These are phyloP conservation scores for Lentithecium fluviatile DNA, from an alignment of 495 filamentous ascomycete genomes.

Conservation along the genomic window DNA sequence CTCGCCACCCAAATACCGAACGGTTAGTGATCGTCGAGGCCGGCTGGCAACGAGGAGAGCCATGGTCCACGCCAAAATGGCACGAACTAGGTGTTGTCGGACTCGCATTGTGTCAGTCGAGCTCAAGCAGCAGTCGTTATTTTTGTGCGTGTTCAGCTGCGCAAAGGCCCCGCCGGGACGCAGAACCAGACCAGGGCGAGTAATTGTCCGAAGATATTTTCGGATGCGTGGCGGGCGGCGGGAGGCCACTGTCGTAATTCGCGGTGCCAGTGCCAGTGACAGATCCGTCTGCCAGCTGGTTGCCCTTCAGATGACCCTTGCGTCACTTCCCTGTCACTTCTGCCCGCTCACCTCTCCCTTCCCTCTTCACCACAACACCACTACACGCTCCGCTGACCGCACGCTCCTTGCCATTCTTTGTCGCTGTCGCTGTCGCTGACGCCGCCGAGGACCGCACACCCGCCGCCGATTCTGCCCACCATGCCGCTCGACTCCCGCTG, in stretches of 20 bases:
- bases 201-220: too few species aligned
- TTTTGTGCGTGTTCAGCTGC: slow-evolving; percentile 2
- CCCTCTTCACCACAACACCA: slow-evolving; percentile 1
- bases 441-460: slow-evolving; percentile 1
- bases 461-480: background rate
- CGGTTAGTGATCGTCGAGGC: background rate
- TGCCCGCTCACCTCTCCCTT: background rate
- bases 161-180: background rate
- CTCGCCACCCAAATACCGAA: slow-evolving; percentile 4
- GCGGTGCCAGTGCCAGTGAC: too few species aligned
- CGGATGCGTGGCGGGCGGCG: too few species aligned
- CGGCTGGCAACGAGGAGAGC: background rate
- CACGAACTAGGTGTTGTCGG: too few species aligned
- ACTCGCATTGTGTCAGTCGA: too few species aligned
- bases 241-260: too few species aligned
- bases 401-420: background rate
- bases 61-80: too few species aligned
- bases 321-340: too few species aligned
- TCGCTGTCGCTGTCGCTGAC: background rate
- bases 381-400: background rate
- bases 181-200: background rate
- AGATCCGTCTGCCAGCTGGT: too few species aligned
- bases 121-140: too few species aligned
- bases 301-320: too few species aligned
- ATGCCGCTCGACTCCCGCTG: slow-evolving; percentile 5